These are phyloP conservation scores for Bruguiera sexangula DNA, from an alignment of 345 rosid genomes.

Conservation along the genomic window DNA sequence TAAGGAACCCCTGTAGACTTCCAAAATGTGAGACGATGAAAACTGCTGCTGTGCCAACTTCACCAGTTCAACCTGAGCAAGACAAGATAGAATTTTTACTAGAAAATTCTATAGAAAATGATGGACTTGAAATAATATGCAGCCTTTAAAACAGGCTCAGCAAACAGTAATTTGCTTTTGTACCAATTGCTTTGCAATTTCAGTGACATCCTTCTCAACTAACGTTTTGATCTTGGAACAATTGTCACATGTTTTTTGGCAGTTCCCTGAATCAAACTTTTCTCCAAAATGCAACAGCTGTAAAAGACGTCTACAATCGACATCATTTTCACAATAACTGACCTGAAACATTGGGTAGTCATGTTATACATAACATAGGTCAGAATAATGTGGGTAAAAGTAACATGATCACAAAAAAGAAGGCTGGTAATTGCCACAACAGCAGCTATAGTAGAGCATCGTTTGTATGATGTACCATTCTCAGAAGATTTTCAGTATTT, in stretches of 20 bases:
- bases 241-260: conserved; percentile 84
- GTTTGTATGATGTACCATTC: conserved; percentile 56
- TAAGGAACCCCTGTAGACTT: conserved; percentile 92
- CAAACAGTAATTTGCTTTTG: conserved; percentile 15
- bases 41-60: conserved; percentile 66
- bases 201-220: conserved; percentile 83
- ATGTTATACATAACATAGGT: conserved; percentile 13
- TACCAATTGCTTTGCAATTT: conserved; percentile 83
- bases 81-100: conserved; percentile 3
- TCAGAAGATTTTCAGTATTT: conserved; percentile 80
- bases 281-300: conserved; percentile 95
- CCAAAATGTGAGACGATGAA: conserved; percentile 85
- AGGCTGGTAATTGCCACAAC: too few species aligned
- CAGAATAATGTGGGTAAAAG: background rate
- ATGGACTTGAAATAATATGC: background rate
- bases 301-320: conserved; percentile 87
- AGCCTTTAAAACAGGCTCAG: background rate
- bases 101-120: conserved; percentile 3
- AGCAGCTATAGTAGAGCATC: conserved; percentile 6
- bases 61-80: conserved; percentile 81
- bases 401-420: too few species aligned
- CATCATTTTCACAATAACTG: conserved; percentile 89
- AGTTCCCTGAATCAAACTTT: conserved; percentile 67
- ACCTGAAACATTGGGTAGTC: conserved; percentile 54
- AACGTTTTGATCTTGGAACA: conserved; percentile 60